Base-by-base conservation (phyloP, 495 filamentous ascomycete genomes). In the Cercophora scortea region DNA sequence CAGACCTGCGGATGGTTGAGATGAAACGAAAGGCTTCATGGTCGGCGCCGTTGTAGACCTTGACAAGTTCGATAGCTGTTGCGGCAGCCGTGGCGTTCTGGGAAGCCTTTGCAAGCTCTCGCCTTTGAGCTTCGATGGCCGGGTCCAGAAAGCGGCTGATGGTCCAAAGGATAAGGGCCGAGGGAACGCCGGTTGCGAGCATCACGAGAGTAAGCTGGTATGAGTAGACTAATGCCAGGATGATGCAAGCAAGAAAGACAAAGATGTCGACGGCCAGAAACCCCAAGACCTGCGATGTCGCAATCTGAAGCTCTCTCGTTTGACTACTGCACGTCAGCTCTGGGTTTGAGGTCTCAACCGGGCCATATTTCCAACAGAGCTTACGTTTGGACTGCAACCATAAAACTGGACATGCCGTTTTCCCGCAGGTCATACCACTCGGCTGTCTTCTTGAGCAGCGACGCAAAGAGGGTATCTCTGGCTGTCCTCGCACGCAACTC, bases 171-270 rank as follows among this genome's bases (percentile, higher is more conserved):
- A 87, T 58, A 4, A 79, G 42, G 1, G 79, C 75, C 9, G 86
- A 80, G 2, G 94, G 49, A 0, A 92, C 87, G n/a, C 88, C 72
- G 0, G 83, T 84, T 0, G 87, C 77, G 5, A 95, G 68, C 16
- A 88, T 86, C n/a, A 93, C 83, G 0, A 96, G 70, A 0, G 90
- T 91, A 8, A 98, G 77, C 47, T 85, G 82, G 89, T 86, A 96
- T 0, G 89, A 90, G 51, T 78, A 85, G 58, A 81, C 83, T 11
- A 96, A 75, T 0, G 89, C 88, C 7, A 96, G 67, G 4, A 65
- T 71, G 5, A 96, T 71, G 12, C 85, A 83, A 8, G 79, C 77
- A 12, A 85, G 2, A 2, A 80, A 74, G 38, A 82, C 79, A 18
- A 84, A 75, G 2, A 78, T 59, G 48, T 85, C 81, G 52, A 85